Evolutionary conservation across 2,329 filamentous ascomycete genomes (phyloP).

Genomic region (Aspergillus transmontanensis): DNA sequence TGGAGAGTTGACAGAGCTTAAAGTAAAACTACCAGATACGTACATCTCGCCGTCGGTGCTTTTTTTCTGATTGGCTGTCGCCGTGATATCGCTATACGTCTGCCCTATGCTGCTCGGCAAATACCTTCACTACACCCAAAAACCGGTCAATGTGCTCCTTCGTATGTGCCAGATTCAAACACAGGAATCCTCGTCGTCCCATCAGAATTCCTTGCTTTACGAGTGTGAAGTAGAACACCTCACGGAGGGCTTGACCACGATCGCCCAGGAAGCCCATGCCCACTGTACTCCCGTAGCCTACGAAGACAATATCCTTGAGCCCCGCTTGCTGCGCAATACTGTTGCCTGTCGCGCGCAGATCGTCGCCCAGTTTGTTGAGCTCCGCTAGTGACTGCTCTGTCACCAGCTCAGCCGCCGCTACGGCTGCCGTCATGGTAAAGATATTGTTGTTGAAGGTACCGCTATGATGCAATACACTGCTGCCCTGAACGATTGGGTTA

Average conservation of each 20-base stretch:
- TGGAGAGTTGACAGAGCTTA: no score
- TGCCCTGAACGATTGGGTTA: slow-evolving; percentile 47
- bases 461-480: slow-evolving; percentile 53
- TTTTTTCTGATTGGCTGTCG: no score
- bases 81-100: no score
- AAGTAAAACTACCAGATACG: no score
- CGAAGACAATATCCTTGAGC: slow-evolving; percentile 27
- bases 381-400: slow-evolving; percentile 18
- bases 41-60: no score
- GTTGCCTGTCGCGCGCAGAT: slow-evolving; percentile 22
- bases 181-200: slow-evolving; percentile 33
- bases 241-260: slow-evolving; percentile 21
- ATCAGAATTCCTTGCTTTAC: slow-evolving; percentile 31
- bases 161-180: slow-evolving; percentile 31
- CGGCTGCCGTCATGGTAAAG: slow-evolving; percentile 61
- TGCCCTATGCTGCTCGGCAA: no score
- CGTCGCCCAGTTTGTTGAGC: slow-evolving; percentile 31
- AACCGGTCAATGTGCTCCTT: slow-evolving; percentile 10
- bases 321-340: slow-evolving; percentile 17
- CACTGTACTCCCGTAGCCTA: slow-evolving; percentile 34
- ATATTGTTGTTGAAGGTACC: slow-evolving; percentile 72
- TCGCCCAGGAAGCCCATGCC: slow-evolving; percentile 29
- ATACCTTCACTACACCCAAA: no score
- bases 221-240: slow-evolving; percentile 33
- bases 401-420: slow-evolving; percentile 33